Conservation (phyloP, 2,329 filamentous ascomycete genomes). For the Colletotrichum tofieldiae region DNA sequence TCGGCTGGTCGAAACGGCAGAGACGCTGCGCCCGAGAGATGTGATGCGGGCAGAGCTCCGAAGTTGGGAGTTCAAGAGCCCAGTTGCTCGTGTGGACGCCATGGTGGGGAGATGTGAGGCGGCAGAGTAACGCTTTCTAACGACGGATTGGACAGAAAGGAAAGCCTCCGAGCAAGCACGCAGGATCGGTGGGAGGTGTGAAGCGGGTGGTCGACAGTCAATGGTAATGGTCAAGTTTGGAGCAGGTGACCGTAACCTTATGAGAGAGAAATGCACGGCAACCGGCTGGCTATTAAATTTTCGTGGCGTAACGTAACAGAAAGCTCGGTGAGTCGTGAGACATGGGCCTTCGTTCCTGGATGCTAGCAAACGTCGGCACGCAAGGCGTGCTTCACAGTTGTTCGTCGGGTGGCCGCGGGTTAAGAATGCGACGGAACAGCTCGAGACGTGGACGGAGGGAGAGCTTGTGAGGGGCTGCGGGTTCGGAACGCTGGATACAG, state of each 20-base stretch:
- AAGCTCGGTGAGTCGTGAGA: constrained; percentile 31
- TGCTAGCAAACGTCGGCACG: constrained; percentile 10
- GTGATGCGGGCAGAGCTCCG: constrained; percentile 36
- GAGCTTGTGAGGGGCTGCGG: constrained; percentile 39
- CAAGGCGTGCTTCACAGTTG: not conserved
- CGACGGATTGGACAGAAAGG: not conserved
- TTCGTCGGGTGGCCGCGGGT: constrained; percentile 34
- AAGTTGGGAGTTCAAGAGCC: constrained; percentile 40
- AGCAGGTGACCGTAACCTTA: not conserved
- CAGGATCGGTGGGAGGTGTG: not conserved
- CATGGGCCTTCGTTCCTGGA: constrained; percentile 25
- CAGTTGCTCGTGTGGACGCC: constrained; percentile 39
- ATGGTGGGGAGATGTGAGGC: constrained; percentile 28
- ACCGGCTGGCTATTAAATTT: constrained; percentile 34
- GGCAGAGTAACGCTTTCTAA: not conserved
- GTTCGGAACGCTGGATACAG: constrained; percentile 3
- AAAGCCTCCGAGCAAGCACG: not conserved
- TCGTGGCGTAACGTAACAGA: constrained; percentile 17
- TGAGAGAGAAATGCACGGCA: not conserved
- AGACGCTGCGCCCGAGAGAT: constrained; percentile 24
- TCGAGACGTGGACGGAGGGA: constrained; percentile 9
- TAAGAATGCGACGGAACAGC: constrained; percentile 32
- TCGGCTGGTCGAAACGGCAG: constrained; percentile 3
- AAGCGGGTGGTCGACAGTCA: constrained; percentile 4
- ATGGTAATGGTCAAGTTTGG: not conserved